Percentiles rank a stretch among this genome's conserved stretches.
These are phyloP conservation scores for Botryotinia globosa DNA, from an alignment of 2,329 filamentous ascomycete genomes.

Conservation along the genomic window DNA sequence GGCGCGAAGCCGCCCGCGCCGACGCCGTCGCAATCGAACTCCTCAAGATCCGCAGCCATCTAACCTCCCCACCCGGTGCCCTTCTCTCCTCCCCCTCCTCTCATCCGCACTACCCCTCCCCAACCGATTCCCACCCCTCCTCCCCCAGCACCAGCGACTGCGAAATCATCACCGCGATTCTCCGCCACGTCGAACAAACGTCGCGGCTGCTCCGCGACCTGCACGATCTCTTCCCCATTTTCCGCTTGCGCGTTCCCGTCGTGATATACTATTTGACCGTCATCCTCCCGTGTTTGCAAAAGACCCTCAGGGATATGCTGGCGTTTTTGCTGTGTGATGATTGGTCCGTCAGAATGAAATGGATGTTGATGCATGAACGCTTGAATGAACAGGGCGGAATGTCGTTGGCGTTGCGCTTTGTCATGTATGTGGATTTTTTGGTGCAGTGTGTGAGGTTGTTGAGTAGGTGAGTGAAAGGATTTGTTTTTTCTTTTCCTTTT, in stretches of 20 bases:
- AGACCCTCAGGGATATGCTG: conserved; percentile 53
- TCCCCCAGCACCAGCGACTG: conserved; percentile 30
- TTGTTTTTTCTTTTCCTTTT: background rate
- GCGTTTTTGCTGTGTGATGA: conserved; percentile 50
- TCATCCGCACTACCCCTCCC: background rate
- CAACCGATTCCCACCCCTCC: background rate
- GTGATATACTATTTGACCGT: conserved; percentile 56
- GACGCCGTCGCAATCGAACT: conserved; percentile 49
- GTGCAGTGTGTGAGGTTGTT: conserved; percentile 50
- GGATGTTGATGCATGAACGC: conserved; percentile 57
- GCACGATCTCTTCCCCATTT: conserved; percentile 52
- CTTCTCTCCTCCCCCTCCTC: background rate
- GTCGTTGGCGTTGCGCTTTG: conserved; percentile 51
- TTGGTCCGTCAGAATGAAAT: conserved; percentile 49
- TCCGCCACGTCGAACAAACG: conserved; percentile 39
- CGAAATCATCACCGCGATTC: conserved; percentile 48
- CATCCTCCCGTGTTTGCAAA: conserved; percentile 54
- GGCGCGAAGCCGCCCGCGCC: conserved; percentile 52
- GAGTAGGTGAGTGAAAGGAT: conserved; percentile 44
- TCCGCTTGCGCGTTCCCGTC: conserved; percentile 49
- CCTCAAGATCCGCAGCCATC: conserved; percentile 47
- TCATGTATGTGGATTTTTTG: conserved; percentile 56
- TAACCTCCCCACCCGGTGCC: conserved; percentile 42
- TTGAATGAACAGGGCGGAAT: conserved; percentile 53
- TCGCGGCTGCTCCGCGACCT: conserved; percentile 52